These are phyloP conservation scores for Petrea volubilis DNA, from an alignment of 257 asterid species.

Conservation along the genomic window DNA sequence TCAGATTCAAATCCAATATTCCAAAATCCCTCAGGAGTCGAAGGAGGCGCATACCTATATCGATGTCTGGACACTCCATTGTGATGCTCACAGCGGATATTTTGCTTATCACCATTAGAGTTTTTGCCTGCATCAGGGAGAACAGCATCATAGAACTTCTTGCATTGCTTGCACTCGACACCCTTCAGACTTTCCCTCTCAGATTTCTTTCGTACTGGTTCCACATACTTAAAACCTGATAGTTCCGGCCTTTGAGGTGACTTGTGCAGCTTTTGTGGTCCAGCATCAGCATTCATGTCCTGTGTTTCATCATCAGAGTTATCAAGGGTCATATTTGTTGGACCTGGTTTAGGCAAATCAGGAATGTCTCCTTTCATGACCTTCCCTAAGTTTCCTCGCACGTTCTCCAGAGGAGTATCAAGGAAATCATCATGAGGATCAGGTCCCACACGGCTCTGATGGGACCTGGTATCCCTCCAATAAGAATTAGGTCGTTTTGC, in stretches of 20 bases:
- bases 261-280: constrained; percentile 36
- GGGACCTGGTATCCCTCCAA: constrained; percentile 95
- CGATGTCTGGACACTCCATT: constrained; percentile 97
- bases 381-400: constrained; percentile 54
- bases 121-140: constrained; percentile 53
- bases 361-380: constrained; percentile 38
- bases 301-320: constrained; percentile 76
- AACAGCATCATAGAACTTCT: constrained; percentile 91
- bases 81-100: constrained; percentile 83
- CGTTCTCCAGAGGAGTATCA: constrained; percentile 82
- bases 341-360: constrained; percentile 28
- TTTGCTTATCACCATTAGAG: constrained; percentile 36
- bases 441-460: constrained; percentile 78
- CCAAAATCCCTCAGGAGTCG: constrained; percentile 98
- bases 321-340: constrained; percentile 31
- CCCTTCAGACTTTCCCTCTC: constrained; percentile 87
- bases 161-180: constrained; percentile 92
- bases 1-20: constrained; percentile 94
- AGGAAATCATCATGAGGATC: constrained; percentile 93
- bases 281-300: constrained; percentile 52
- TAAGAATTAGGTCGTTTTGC: constrained; percentile 75
- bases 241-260: constrained; percentile 47
- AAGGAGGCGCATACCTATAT: constrained; percentile 89
- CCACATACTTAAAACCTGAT: constrained; percentile 72
- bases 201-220: constrained; percentile 77